A percentile compares a stretch with the other conserved stretches of the same genome.
These are phyloP conservation scores for Prosopis cineraria DNA, from an alignment of 306 rosid species.

Conservation along the genomic window DNA sequence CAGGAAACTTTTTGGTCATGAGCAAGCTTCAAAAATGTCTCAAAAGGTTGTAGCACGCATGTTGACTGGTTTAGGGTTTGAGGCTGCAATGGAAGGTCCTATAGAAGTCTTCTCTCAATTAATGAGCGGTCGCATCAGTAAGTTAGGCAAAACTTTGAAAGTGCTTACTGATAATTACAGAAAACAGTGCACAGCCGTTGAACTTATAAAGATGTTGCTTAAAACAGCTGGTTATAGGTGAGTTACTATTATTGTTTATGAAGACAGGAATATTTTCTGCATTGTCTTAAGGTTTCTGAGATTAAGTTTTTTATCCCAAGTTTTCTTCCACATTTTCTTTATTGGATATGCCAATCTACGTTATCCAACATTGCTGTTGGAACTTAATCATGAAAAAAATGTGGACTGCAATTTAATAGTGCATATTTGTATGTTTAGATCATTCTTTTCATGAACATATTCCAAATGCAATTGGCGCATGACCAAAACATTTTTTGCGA, in stretches of 20 bases:
- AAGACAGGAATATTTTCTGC: not conserved
- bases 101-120: slow-evolving; percentile 79
- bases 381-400: not conserved
- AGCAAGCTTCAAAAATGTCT: slow-evolving; percentile 68
- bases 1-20: slow-evolving; percentile 56
- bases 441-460: slow-evolving; percentile 19
- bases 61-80: slow-evolving; percentile 70
- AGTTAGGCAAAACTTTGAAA: slow-evolving; percentile 73
- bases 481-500: not conserved
- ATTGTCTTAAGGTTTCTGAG: not conserved
- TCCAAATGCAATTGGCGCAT: not conserved
- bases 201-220: slow-evolving; percentile 86
- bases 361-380: not conserved
- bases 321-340: not conserved
- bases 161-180: slow-evolving; percentile 83
- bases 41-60: slow-evolving; percentile 69
- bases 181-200: slow-evolving; percentile 82
- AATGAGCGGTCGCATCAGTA: slow-evolving; percentile 59
- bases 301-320: not conserved
- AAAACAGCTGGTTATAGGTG: slow-evolving; percentile 79
- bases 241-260: slow-evolving; percentile 24
- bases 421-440: slow-evolving; percentile 12
- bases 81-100: slow-evolving; percentile 78
- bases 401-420: not conserved
- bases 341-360: not conserved